A percentile compares a stretch with the other conserved stretches of the same genome.
These are phyloP conservation scores for Tuctoria greenei DNA, from an alignment of 176 grass and related monocot species.

Conservation along the genomic window DNA sequence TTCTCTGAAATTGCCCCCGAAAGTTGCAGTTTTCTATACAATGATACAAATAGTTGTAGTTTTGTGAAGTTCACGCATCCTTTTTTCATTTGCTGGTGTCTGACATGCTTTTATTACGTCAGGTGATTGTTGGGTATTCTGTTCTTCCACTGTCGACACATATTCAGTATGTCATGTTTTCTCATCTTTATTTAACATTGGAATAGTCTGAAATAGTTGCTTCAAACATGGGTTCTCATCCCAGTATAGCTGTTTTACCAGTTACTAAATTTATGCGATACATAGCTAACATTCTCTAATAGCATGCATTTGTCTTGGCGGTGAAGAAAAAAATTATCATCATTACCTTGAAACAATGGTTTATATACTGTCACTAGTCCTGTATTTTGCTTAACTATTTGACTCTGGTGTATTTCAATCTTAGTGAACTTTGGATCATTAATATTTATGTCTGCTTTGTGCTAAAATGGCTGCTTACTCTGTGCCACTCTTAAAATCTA, in stretches of 20 bases:
- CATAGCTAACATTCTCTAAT: slow-evolving; percentile 14
- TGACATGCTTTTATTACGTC: slow-evolving; percentile 42
- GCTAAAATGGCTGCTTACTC: slow-evolving; percentile 17
- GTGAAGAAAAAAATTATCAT: background rate
- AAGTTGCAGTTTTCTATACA: too few species aligned
- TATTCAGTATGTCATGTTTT: slow-evolving; percentile 77
- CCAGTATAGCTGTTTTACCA: slow-evolving; percentile 24
- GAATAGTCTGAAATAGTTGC: background rate
- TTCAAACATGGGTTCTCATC: slow-evolving; percentile 15
- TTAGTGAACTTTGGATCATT: slow-evolving; percentile 1
- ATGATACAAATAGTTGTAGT: too few species aligned
- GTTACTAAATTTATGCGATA: slow-evolving; percentile 18
- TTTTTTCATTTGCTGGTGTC: slow-evolving; percentile 29
- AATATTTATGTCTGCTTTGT: background rate
- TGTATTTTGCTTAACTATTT: slow-evolving; percentile 25
- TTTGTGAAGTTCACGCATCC: background rate
- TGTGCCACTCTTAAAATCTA: slow-evolving; percentile 20
- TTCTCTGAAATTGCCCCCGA: too few species aligned
- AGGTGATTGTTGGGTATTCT: slow-evolving; percentile 92
- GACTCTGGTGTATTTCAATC: background rate
- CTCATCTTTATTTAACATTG: slow-evolving; percentile 18
- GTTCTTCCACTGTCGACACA: slow-evolving; percentile 86
- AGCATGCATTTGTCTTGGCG: background rate
- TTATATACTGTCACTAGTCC: background rate
- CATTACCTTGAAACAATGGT: slow-evolving; percentile 3